Conservation (phyloP, 2,329 filamentous ascomycete species). For the Colletotrichum filicis region DNA sequence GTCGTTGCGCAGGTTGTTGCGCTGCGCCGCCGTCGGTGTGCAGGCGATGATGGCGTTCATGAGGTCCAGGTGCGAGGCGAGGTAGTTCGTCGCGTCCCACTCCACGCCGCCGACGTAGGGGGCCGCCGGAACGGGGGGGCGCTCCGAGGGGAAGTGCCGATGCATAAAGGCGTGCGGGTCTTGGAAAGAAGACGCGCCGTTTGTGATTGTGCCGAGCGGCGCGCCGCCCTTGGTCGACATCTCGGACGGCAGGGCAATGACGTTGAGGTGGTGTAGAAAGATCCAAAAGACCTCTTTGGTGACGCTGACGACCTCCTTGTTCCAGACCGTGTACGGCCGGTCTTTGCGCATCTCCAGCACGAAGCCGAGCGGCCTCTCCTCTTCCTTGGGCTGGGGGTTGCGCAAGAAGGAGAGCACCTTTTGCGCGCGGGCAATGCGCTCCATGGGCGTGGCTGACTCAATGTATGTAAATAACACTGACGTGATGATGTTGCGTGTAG, state of each 20-base stretch:
- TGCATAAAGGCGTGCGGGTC: constrained; percentile 70
- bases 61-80: constrained; percentile 91
- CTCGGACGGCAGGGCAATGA: constrained; percentile 74
- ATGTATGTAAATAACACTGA: constrained; percentile 92
- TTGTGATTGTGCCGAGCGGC: constrained; percentile 43
- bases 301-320: constrained; percentile 89
- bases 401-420: constrained; percentile 83
- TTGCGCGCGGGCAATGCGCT: constrained; percentile 75
- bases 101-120: constrained; percentile 97
- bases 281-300: constrained; percentile 99
- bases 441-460: constrained; percentile 69
- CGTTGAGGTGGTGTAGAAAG: constrained; percentile 93
- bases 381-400: constrained; percentile 81
- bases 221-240: constrained; percentile 44
- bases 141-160: constrained; percentile 83
- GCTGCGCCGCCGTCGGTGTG: constrained; percentile 73
- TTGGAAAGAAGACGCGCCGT: constrained; percentile 41
- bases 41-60: constrained; percentile 91
- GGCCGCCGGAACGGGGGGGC: constrained; percentile 90
- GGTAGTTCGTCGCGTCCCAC: constrained; percentile 98
- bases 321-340: constrained; percentile 93
- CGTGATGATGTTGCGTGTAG: constrained; percentile 89
- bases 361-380: constrained; percentile 82
- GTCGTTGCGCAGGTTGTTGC: constrained; percentile 82
- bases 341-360: constrained; percentile 89